Evolutionary conservation across 176 grass and related monocot genomes (phyloP).

Genomic region (maize (Zea mays)): Zm-B73-REFERENCE-NAM-5.0 NC_050105.1:22556001-22556500

Average conservation of each 20-base stretch:
- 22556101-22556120: conserved; percentile 78
- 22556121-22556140: conserved; percentile 19
- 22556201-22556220: conserved; percentile 89
- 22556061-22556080: conserved; percentile 70
- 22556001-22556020: conserved; percentile 37
- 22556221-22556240: conserved; percentile 70
- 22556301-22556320: conserved; percentile 65
- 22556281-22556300: conserved; percentile 68
- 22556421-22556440: not conserved
- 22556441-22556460: conserved; percentile 29
- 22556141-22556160: conserved; percentile 53
- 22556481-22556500: conserved; percentile 84
- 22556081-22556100: conserved; percentile 61
- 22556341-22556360: conserved; percentile 93
- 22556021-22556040: conserved; percentile 55
- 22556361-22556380: conserved; percentile 20
- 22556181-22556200: conserved; percentile 98
- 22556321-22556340: conserved; percentile 81
- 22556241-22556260: conserved; percentile 17
- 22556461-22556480: conserved; percentile 70
- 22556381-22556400: not conserved
- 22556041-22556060: conserved; percentile 45
- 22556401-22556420: not conserved
- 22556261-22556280: conserved; percentile 79
- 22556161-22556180: conserved; percentile 93